phyloP scores from a whole-genome alignment of 2,329 filamentous ascomycete species.

The Plectosphaerella plurivora region DNA sequence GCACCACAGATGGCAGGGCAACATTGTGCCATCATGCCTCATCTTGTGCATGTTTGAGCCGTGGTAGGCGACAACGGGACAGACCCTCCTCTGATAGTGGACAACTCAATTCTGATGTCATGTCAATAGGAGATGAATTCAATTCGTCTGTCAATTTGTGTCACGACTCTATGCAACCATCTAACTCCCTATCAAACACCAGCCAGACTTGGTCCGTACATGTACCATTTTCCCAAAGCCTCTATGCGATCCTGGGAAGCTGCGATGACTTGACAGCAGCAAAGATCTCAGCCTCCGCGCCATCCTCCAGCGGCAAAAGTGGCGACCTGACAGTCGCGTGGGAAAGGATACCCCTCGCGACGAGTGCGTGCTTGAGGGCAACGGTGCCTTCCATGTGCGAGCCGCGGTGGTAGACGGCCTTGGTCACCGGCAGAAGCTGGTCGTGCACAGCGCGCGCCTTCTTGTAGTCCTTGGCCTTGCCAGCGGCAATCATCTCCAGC shows the following conservation, averaged over 20 bases:
- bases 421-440: constrained; percentile 43
- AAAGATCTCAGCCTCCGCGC: constrained; percentile 37
- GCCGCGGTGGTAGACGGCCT: constrained; percentile 49
- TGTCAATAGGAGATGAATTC: too few relatives aligned
- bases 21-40: too few relatives aligned
- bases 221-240: too few relatives aligned
- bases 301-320: constrained; percentile 35
- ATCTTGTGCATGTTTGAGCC: too few relatives aligned
- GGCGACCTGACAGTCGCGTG: constrained; percentile 47
- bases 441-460: constrained; percentile 45
- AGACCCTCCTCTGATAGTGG: too few relatives aligned
- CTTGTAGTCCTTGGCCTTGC: constrained; percentile 43
- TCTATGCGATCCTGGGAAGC: constrained; percentile 8
- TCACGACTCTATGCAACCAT: too few relatives aligned
- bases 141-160: too few relatives aligned
- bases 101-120: too few relatives aligned
- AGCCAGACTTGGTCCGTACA: too few relatives aligned
- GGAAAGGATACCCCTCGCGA: constrained; percentile 42
- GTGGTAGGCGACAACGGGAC: too few relatives aligned
- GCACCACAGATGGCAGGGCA: too few relatives aligned
- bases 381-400: constrained; percentile 53
- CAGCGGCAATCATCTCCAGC: constrained; percentile 44
- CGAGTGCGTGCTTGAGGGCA: constrained; percentile 45
- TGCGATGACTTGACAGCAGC: constrained; percentile 27
- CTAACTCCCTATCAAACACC: too few relatives aligned